A percentile compares a stretch with the other conserved stretches of the same genome.
These are phyloP conservation scores for Protomyces gravidus DNA, from an alignment of 1,139 yeast genomes.

Conservation along the genomic window DNA sequence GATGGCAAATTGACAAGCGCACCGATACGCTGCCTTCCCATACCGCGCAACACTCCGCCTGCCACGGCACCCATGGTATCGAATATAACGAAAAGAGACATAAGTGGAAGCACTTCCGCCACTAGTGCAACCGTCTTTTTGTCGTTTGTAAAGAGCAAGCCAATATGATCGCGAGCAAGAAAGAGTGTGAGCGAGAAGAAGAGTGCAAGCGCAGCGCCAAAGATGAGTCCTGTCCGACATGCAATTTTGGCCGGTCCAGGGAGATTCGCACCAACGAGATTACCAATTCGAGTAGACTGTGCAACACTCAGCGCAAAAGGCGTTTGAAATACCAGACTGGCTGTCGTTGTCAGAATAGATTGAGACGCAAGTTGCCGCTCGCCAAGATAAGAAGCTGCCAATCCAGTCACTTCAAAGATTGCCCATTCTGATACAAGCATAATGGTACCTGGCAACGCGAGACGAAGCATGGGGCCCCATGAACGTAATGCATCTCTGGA, in stretches of 20 bases:
- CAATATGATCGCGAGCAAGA: slow-evolving; percentile 52
- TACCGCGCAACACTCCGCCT: slow-evolving; percentile 78
- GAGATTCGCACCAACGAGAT: slow-evolving; percentile 75
- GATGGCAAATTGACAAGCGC: slow-evolving; percentile 69
- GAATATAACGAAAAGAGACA: slow-evolving; percentile 64
- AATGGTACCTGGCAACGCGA: slow-evolving; percentile 74
- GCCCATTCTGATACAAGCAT: slow-evolving; percentile 85
- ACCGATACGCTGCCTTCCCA: slow-evolving; percentile 77
- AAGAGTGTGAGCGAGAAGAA: slow-evolving; percentile 39
- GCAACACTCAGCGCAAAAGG: slow-evolving; percentile 89
- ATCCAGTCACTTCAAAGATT: slow-evolving; percentile 73
- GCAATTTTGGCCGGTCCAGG: slow-evolving; percentile 52
- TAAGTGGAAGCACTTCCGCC: slow-evolving; percentile 60
- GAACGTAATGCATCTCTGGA: slow-evolving; percentile 48
- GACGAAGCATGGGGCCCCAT: slow-evolving; percentile 60
- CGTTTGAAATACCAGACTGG: slow-evolving; percentile 72
- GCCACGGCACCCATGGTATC: slow-evolving; percentile 80
- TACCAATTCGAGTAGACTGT: slow-evolving; percentile 78
- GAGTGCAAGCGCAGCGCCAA: slow-evolving; percentile 10
- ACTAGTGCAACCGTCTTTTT: slow-evolving; percentile 53
- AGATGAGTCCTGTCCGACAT: slow-evolving; percentile 15
- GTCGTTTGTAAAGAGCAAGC: slow-evolving; percentile 65
- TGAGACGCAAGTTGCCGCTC: slow-evolving; percentile 81
- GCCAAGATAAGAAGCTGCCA: slow-evolving; percentile 69
- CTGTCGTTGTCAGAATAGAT: slow-evolving; percentile 74